These are phyloP conservation scores for Deinandra increscens DNA, from an alignment of 129 eudicot genomes.

Conservation along the genomic window DNA sequence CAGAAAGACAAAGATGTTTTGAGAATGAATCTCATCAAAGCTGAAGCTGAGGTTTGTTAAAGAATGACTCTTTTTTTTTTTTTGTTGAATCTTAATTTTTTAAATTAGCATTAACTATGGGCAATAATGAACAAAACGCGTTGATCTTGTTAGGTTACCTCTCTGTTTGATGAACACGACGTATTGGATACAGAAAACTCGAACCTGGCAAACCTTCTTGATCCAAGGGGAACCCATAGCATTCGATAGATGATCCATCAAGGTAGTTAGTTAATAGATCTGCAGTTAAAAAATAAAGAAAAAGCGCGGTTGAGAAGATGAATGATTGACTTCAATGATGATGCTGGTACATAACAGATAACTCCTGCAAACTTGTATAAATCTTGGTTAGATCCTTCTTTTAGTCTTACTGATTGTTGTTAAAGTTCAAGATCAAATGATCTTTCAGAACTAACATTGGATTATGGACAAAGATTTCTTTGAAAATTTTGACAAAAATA, in stretches of 20 bases:
- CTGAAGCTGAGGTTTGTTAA: conserved; percentile 71
- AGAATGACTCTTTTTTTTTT: not conserved
- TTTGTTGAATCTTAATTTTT: not conserved
- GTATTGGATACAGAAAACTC: conserved; percentile 47
- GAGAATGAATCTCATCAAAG: conserved; percentile 55
- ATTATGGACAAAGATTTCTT: conserved; percentile 12
- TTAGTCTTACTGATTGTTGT: not conserved
- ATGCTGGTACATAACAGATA: conserved; percentile 37
- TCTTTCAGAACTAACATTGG: conserved; percentile 7
- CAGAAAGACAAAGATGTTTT: conserved; percentile 61
- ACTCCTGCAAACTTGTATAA: not conserved
- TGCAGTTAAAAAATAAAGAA: conserved; percentile 28
- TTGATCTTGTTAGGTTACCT: conserved; percentile 45
- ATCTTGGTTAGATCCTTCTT: not conserved
- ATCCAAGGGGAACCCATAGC: too few species aligned
- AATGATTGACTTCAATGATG: conserved; percentile 47
- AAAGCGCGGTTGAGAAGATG: conserved; percentile 55
- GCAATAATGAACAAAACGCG: not conserved
- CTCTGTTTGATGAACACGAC: conserved; percentile 46
- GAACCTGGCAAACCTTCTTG: conserved; percentile 40
- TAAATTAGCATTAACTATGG: not conserved
- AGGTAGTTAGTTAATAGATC: conserved; percentile 45
- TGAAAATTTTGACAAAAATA: not conserved
- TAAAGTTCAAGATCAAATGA: conserved; percentile 5
- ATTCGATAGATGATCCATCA: conserved; percentile 45